Evolutionary conservation across 345 rosid genomes (phyloP), one percentile per base, ranked within the genome.

Genomic region (Geranium brycei): DNA sequence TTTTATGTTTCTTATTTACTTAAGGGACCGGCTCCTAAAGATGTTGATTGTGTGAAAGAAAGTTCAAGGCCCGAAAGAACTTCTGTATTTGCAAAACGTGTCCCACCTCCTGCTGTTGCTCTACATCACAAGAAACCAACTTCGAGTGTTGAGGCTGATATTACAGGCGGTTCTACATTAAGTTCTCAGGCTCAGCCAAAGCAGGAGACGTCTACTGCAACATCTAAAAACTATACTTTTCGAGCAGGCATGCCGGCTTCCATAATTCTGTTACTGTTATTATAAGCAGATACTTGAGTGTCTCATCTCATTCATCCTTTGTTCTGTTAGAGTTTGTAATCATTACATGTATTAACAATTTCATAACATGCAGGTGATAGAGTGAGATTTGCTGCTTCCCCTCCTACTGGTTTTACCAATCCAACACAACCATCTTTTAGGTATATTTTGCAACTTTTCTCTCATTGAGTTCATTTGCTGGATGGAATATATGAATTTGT

Each of bases 91-190:
- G 83, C 91, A 30, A 95, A 88, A 72, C 72, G 88, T 65, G 79
- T 79, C 51, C 73, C 87, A 63, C 89, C 85, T 58, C 74, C 88
- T 62, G 73, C 76, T 41, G 51, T 41, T 68, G 74, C 80, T 57
- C 68, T 79, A 72, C 95, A 82, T 41, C 88, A 83, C 60, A 90
- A 81, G 81, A 87, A 82, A 71, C 92, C 96, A 68, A 81, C 91
- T 71, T 95, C 97, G 57, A 95, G 97, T 70, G 95, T 88, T 30
- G 97, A 95, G 65, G 97, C 96, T 68, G 95, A 85, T 74, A 90
- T 90, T 57, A 87, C 87, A 17, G 96, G 99, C 66, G 91, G 96
- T 59, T 88, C 96, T 40, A 68, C 86, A 59, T 32, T 84, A 66
- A 77, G 85, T 70, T 81, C 91, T 51, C 97, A 83, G 64, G 85